Evolutionary conservation across 352 stramenopile species (phyloP).

Genomic region (Phytophthora lateralis): DNA sequence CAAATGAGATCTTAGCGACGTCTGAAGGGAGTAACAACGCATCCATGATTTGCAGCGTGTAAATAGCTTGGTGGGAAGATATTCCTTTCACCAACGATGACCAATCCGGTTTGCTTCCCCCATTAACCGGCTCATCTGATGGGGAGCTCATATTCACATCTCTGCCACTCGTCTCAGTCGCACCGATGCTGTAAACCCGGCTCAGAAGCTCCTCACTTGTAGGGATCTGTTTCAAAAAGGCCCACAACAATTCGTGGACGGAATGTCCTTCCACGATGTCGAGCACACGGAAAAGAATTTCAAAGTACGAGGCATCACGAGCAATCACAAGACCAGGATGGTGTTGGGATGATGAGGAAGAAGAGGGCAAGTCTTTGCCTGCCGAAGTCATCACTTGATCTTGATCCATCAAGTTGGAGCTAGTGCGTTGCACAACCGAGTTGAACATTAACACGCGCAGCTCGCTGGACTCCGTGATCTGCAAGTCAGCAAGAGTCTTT

Average conservation of each 20-base stretch:
- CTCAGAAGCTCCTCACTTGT: slow-evolving; percentile 74
- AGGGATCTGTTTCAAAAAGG: slow-evolving; percentile 84
- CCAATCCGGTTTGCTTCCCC: slow-evolving; percentile 56
- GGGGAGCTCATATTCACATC: slow-evolving; percentile 53
- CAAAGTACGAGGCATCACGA: slow-evolving; percentile 73
- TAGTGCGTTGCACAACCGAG: slow-evolving; percentile 65
- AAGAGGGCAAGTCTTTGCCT: slow-evolving; percentile 23
- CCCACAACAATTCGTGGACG: slow-evolving; percentile 77
- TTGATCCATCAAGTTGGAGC: slow-evolving; percentile 39
- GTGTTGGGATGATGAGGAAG: slow-evolving; percentile 35
- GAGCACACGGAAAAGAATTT: slow-evolving; percentile 83
- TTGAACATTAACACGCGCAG: slow-evolving; percentile 86
- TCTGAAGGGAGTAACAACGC: slow-evolving; percentile 80
- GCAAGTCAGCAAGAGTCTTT: slow-evolving; percentile 83
- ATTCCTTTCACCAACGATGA: slow-evolving; percentile 67
- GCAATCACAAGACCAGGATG: slow-evolving; percentile 71
- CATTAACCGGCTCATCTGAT: slow-evolving; percentile 18
- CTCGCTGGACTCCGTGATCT: slow-evolving; percentile 79
- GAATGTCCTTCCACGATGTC: slow-evolving; percentile 64
- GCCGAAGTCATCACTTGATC: slow-evolving; percentile 42
- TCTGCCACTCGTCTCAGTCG: slow-evolving; percentile 29
- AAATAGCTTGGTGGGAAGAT: slow-evolving; percentile 85
- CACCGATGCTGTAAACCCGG: slow-evolving; percentile 62
- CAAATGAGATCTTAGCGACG: slow-evolving; percentile 56
- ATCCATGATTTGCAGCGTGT: slow-evolving; percentile 90